Evolutionary conservation across 805 yeast species (phyloP).

Genomic region (Zygosaccharomyces kombuchaensis): DNA sequence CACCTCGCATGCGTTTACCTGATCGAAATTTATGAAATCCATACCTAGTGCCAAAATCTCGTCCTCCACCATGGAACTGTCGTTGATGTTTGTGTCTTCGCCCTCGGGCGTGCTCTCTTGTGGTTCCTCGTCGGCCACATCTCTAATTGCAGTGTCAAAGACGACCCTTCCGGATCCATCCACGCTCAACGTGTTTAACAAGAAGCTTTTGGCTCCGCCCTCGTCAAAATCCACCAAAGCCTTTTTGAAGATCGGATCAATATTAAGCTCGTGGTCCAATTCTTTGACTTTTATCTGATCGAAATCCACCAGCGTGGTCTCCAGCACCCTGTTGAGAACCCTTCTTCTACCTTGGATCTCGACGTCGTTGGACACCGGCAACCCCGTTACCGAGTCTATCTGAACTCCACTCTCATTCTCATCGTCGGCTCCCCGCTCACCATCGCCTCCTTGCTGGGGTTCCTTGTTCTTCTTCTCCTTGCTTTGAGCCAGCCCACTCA

Average conservation of each 20-base stretch:
- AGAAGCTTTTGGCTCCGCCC: constrained; percentile 71
- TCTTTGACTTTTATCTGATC: constrained; percentile 48
- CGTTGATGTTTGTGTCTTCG: constrained; percentile 14
- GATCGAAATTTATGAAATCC: constrained; percentile 30
- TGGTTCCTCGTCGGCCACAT: constrained; percentile 12
- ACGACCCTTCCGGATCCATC: constrained; percentile 54
- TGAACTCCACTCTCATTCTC: constrained; percentile 21
- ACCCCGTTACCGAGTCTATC: constrained; percentile 35
- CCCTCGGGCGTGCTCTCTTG: constrained; percentile 9
- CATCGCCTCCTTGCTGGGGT: constrained; percentile 26
- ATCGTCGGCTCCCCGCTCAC: constrained; percentile 19
- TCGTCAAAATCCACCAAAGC: constrained; percentile 76
- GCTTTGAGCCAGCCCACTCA: constrained; percentile 65
- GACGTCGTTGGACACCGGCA: constrained; percentile 29
- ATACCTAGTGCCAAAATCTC: constrained; percentile 35
- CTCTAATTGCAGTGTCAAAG: constrained; percentile 53
- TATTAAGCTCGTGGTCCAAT: constrained; percentile 58
- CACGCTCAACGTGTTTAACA: constrained; percentile 56
- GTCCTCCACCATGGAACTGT: constrained; percentile 22
- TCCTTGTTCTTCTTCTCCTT: constrained; percentile 24
- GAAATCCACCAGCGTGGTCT: constrained; percentile 49
- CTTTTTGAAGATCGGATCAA: constrained; percentile 72
- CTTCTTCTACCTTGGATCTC: constrained; percentile 27
- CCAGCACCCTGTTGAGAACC: constrained; percentile 30
- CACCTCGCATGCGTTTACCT: constrained; percentile 38